Evolutionary conservation across 2,329 filamentous ascomycete genomes (phyloP).

Genomic region (Beauveria sp.): DNA sequence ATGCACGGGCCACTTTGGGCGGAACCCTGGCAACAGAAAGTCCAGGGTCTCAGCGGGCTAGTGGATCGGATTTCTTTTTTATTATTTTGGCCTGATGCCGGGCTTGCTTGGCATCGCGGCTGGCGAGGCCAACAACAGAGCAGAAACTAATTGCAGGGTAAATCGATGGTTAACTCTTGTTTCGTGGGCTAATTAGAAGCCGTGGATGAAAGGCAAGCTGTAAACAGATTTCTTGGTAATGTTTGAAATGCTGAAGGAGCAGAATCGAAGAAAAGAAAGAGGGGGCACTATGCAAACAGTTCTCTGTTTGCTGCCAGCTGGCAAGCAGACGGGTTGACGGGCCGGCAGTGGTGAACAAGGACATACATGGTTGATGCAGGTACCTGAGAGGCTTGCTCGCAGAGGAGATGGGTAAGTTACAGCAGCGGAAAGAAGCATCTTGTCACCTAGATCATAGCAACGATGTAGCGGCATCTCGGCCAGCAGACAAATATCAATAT

Average conservation of each 20-base stretch:
- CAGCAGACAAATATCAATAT: too few species aligned
- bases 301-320: slow-evolving; percentile 3
- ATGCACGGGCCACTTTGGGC: slow-evolving; percentile 20
- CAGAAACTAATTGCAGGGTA: too few species aligned
- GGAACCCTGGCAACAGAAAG: slow-evolving; percentile 10
- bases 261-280: too few species aligned
- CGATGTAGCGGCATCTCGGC: too few species aligned
- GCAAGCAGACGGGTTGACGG: not conserved
- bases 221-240: too few species aligned
- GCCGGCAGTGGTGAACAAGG: not conserved
- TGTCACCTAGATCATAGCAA: not conserved
- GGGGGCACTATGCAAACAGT: not conserved
- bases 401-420: not conserved
- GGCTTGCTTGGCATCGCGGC: slow-evolving; percentile 7
- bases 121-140: not conserved
- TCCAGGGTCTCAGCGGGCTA: not conserved
- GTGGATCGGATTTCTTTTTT: not conserved
- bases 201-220: too few species aligned
- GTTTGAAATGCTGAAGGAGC: too few species aligned
- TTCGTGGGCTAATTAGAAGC: too few species aligned
- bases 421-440: too few species aligned
- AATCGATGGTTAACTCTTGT: too few species aligned
- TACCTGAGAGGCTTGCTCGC: not conserved
- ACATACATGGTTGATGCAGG: not conserved
- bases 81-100: not conserved